Percentiles rank a stretch among this genome's conserved stretches.
Conservation (phyloP, 129 eudicot species). For the Saussurea involucrata region DNA sequence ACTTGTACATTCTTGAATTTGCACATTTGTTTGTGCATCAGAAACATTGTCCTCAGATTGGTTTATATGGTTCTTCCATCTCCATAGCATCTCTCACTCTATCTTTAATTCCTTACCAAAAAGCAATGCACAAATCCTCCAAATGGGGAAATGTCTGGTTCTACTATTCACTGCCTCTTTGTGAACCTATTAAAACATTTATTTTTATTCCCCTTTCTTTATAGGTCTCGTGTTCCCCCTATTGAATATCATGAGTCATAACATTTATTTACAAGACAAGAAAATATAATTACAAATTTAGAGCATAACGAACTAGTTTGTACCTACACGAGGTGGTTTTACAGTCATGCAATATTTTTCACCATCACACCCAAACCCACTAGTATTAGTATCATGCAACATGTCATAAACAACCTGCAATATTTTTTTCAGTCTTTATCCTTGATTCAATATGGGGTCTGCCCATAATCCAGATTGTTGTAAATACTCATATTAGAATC, state of each 20-base stretch:
- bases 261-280: not conserved
- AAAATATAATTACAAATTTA: not conserved
- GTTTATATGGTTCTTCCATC: not conserved
- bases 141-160: not conserved
- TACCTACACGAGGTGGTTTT: not conserved
- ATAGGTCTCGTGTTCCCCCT: too few species aligned
- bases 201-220: too few species aligned
- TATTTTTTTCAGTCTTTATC: not conserved
- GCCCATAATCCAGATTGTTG: not conserved
- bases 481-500: not conserved
- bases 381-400: not conserved
- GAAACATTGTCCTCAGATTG: not conserved
- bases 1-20: not conserved
- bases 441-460: not conserved
- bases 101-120: not conserved
- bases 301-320: not conserved
- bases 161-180: not conserved
- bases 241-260: not conserved
- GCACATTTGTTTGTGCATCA: not conserved
- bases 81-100: not conserved
- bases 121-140: not conserved
- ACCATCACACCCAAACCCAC: not conserved
- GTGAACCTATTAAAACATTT: not conserved
- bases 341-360: not conserved
- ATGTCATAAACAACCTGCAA: not conserved